Evolutionary conservation across 2,329 filamentous ascomycete genomes (phyloP), one percentile per base, ranked within the genome.

Genomic region (Pseudogymnoascus sp.): DNA sequence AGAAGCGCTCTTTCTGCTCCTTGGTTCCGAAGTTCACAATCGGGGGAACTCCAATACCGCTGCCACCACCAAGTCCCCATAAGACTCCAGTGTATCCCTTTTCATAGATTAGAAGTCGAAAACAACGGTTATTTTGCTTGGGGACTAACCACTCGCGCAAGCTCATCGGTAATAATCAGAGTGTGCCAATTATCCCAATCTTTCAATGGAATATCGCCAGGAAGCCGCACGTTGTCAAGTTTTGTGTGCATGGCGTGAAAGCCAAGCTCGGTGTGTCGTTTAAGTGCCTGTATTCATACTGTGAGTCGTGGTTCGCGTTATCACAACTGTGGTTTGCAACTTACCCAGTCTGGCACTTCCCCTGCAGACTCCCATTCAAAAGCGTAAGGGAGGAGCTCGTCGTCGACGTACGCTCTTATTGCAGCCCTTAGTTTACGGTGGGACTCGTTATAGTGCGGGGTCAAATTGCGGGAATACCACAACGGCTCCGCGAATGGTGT

Each of bases 291-390:
- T 29, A 60, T 42, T n/a, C 33, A 26, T 13, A 38, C 15, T 26
- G n/a, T 50, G 15, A 63, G 37, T 17, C n/a, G 9, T 35, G 26
- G 19, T 60, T 42, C 31, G 19, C 11, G n/a, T n/a, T 21, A 31
- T 29, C 37, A 11, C 23, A 56, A 35, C 21, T 19, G 6, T n/a
- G 6, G 26, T 40, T 68, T 68, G 5, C 70, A 70, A 44, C 75
- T 71, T 37, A 75, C 80, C 53, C 74, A 68, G 6, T 73, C 70
- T 10, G 82, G 82, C 11, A 83, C 82, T 62, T 80, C 72, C 1
- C 81, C 80, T 2, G 80, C 80, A 3, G 78, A 79, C 70, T 89
- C 87, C 86, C 87, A 89, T 40, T 88, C 83, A 33, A 85, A 78
- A 3, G 82, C 81, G 66, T 81, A 77, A 0, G 85, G 85, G 1